Base-by-base conservation (phyloP, 2,329 filamentous ascomycete species). In the Dothideomycetidae sp. region DNA sequence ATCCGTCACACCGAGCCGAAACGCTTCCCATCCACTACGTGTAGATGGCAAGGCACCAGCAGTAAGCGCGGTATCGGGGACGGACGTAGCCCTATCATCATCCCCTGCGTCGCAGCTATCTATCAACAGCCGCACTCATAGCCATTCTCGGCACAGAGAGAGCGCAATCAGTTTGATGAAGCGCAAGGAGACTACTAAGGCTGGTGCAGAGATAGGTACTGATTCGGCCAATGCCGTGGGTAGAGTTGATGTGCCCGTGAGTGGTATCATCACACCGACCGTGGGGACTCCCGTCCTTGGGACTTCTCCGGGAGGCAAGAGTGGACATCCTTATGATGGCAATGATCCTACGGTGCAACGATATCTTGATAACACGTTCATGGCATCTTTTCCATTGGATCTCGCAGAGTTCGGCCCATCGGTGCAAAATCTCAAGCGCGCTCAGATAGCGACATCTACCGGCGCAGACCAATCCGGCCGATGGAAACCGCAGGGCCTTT, bases 291-390 rank as follows among this genome's bases (percentile, higher is more conserved):
- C 36, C 4, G 17, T 26, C 12, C n/a, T 26, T 7, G 36, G 26
- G 15, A 41, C 29, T 31, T 46, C 52, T 9, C 52, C 57, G 5
- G 47, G 60, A 28, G 53, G 14, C 11, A 70, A 68, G 41, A 69
- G 72, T 3, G 77, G 75, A 29, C 88, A 96, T 58, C 84, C 81
- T 2, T 96, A 98, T 53, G 70, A 74, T 31, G 90, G 90, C 1
- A 85, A 81, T 42, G 72, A 78, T 45, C 73, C 73, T 1, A 68
- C 64, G 3, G 66, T 78, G 5, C 53, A 78, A 33, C 71, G 64
- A 41, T 58, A 78, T n/a, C 55, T 98, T 3, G 83, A 94, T 53
- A 75, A 80, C 4, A 85, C 96, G 62, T 94, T 88, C 51, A 67
- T 69, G 0, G 71, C 76, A 41, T 73, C 70, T 41, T 74, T 73